A percentile compares a stretch with the other conserved stretches of the same genome.
Evolutionary conservation across 371 early-diverging fungal genomes (phyloP).

Genomic region (Thermomucor indicae-seudaticae): DNA sequence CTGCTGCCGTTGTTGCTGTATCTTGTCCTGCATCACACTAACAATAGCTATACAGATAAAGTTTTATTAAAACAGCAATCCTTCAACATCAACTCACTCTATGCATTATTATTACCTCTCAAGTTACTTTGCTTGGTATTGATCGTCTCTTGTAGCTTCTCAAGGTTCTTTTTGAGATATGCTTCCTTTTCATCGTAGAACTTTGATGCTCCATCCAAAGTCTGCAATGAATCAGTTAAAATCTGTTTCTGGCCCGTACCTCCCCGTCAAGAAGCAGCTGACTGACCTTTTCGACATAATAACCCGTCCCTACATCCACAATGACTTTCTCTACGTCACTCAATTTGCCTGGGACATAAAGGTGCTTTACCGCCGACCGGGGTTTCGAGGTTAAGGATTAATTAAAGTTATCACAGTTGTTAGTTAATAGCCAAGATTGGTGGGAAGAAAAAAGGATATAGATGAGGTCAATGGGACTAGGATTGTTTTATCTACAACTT

Average conservation of each 20-base stretch:
- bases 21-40: conserved; percentile 50
- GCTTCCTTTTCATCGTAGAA: conserved; percentile 77
- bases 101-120: conserved; percentile 57
- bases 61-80: not conserved
- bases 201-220: conserved; percentile 65
- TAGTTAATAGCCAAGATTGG: not conserved
- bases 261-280: no score
- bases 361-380: conserved; percentile 27
- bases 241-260: no score
- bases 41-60: conserved; percentile 28
- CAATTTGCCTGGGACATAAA: conserved; percentile 91
- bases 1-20: conserved; percentile 31
- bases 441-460: conserved; percentile 44
- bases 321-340: conserved; percentile 79
- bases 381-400: conserved; percentile 3
- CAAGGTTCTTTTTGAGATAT: conserved; percentile 71
- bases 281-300: conserved; percentile 87
- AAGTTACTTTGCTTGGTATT: conserved; percentile 70
- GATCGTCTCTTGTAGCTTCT: conserved; percentile 72
- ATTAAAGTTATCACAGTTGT: not conserved
- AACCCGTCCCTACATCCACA: conserved; percentile 96
- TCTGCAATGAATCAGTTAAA: no score
- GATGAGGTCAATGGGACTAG: conserved; percentile 76
- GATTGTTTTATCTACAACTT: conserved; percentile 60
- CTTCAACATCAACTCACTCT: conserved; percentile 3